These are phyloP conservation scores for Neurospora sp. DNA, from an alignment of 495 filamentous ascomycete genomes.

Conservation along the genomic window DNA sequence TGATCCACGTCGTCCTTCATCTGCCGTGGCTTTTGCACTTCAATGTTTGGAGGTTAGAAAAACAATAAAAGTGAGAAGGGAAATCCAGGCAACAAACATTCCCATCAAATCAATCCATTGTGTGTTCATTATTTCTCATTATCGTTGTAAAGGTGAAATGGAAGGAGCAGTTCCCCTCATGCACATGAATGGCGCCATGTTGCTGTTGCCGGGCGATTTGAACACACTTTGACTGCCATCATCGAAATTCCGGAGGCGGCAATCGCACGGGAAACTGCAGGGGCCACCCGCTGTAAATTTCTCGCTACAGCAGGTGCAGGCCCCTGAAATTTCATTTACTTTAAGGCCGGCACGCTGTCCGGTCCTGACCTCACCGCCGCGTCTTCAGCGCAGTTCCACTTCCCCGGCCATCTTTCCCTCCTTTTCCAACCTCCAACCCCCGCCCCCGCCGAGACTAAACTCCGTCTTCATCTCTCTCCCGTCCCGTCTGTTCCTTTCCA, in stretches of 20 bases:
- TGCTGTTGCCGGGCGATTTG: not conserved
- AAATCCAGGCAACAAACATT: not conserved
- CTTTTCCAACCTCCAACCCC: not conserved
- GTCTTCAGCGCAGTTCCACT: not conserved
- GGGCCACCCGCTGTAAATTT: not conserved
- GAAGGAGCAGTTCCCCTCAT: not conserved
- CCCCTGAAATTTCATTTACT: not conserved
- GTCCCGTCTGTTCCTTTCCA: not conserved
- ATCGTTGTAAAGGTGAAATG: not conserved
- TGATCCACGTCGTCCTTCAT: not conserved
- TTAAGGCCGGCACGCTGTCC: not conserved
- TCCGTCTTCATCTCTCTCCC: not conserved
- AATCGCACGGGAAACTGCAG: not conserved
- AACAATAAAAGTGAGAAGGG: not conserved
- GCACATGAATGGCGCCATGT: not conserved
- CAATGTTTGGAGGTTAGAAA: not conserved
- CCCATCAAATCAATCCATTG: not conserved
- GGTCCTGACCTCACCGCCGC: not conserved
- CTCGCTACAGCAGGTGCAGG: not conserved
- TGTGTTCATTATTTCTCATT: not conserved
- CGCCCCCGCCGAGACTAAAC: not conserved
- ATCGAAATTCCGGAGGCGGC: conserved; percentile 2
- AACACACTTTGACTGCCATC: not conserved
- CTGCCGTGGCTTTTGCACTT: not conserved
- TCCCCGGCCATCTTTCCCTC: not conserved